Base-by-base conservation (phyloP, 805 yeast species). In the Zygotorulaspora danielsina region DNA sequence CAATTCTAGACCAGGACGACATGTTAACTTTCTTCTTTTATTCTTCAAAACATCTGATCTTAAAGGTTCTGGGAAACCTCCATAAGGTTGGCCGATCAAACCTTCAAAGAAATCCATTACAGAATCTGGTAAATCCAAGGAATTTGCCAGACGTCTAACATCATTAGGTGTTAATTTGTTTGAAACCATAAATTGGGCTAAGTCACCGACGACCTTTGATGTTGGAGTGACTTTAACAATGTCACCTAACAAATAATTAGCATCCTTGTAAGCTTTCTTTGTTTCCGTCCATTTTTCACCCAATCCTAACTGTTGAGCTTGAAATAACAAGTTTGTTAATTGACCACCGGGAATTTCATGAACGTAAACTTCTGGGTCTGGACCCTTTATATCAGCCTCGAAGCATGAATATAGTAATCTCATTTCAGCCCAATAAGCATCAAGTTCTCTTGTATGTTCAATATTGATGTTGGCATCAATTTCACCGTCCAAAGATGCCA, bases 311-410 rank as follows among this genome's bases (percentile, higher is more conserved):
- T 94, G 97, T 69, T 87, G 96, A 44, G 99, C 98, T 73, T 93
- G 99, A 94, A 93, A 93, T 55, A 94, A 70, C 70, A 93, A 73
- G 75, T 93, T 93, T 49, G 99, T 93, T 67, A 93, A 79, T 72
- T 93, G 99, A 50, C 99, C 99, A 73, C 99, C 99, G 43, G 99
- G 99, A 53, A 93, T 93, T 75, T 93, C 99, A 70, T 93, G 98
- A 55, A 81, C 80, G 69, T 93, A 93, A 42, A 93, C 98, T 68
- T 93, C 98, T 55, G 99, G 97, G 69, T 93, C 99, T 45, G 99
- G 97, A 42, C 99, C 98, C 76, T 93, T 93, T 66, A 93, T 78
- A 62, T 93, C 97, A 40, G 98, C 97, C 69, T 88, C 98, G 68
- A 93, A 93, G 67, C 96, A 88, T 34, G 96, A 85, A 73, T 93